Base-by-base conservation (phyloP, 2,329 filamentous ascomycete species). In the Fusarium nisikadoi region DNA sequence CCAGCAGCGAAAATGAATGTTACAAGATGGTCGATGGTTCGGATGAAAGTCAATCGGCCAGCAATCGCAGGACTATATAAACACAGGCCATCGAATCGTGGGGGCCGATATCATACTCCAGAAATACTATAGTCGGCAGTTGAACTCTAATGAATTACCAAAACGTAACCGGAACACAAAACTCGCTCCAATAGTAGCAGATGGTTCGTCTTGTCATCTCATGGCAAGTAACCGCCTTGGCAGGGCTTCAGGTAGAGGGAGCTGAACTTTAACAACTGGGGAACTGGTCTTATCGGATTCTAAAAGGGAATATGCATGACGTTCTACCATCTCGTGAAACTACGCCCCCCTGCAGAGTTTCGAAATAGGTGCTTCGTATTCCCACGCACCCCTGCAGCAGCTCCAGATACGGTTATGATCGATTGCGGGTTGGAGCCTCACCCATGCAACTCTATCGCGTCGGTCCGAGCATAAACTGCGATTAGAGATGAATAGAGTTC, bases 261-360 rank as follows among this genome's bases (percentile, higher is more conserved):
- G 23, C 31, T 49, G 43, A 68, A 68, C 56, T 64, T 47, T 68
- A 64, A 68, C 27, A 68, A 68, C 29, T 49, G 64, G 65, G 35
- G 57, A 63, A 55, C 10, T 68, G 29, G 64, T 49, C 64, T 66
- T 60, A 52, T 53, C 35, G 10, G n/a, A 68, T 62, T n/a, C 60
- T 1, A 41, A 68, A 68, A 27, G 39, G 65, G 64, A 63, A 68
- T 57, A 52, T 68, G 64, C 64, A 63, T 68, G 20, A 55, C 49
- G 14, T 23, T 52, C 3, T 46, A 10, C 52, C 19, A 3, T 3
- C 4, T 20, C 41, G 36, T 56, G 49, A 68, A 68, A 68, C 31
- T 1, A 5, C 25, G 6, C 8, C 23, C 33, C 65, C 64, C 45
- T 68, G 57, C 19, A n/a, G 3, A 20, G 6, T 39, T 42, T 57